Base-by-base conservation (phyloP, 768 basidiomycete species). In the Collybia sordida region DNA sequence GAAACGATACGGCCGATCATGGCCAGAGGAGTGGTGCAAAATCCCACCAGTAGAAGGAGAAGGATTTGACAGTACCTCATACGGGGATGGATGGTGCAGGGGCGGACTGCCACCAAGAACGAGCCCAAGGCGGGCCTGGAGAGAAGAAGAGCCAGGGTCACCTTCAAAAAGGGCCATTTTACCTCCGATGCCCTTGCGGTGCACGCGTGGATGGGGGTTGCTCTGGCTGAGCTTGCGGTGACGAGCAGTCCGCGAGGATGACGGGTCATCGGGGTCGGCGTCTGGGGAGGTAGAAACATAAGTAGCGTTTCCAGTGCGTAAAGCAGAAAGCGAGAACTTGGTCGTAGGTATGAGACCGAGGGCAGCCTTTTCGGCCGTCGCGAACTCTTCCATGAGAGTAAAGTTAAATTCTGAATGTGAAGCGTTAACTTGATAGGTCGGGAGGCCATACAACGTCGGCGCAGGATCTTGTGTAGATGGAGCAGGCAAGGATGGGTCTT, bases 1-100 rank as follows among this genome's bases (percentile, higher is more conserved):
- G 72, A 98, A 99, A 39, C 97, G 82, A 63, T 98, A 98, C 7
- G 95, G 96, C 60, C 93, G 77, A 60, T 94, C 93, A 55, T 93
- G 87, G 0, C 79, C 83, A 3, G 76, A 73, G 11, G 31, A 12
- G 31, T 31, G 31, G 44, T 75, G 70, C 19, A 77, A 66, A 43
- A 78, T 72, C 6, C 72, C 72, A 43, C 55, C 69, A 18, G 31
- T 31, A 11, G 31, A 31, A 31, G 31, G 31, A 11, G 31, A 11
- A 14, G 12, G 11, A 8, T 18, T 9, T 14, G 43, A 14, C 7
- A 45, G 34, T 4, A 35, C 17, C 17, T 35, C 35, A 2, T 35
- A 38, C 6, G 35, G 45, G 3, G n/a, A 24, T 6, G 35, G 17
- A n/a, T 47, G 45, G 15, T 47, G 38, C 22, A 37, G 35, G 1